Evolutionary conservation across 202 grass and related monocot genomes (phyloP), one percentile per base, ranked within the genome.

Genomic region (Carex sylvatica): DNA sequence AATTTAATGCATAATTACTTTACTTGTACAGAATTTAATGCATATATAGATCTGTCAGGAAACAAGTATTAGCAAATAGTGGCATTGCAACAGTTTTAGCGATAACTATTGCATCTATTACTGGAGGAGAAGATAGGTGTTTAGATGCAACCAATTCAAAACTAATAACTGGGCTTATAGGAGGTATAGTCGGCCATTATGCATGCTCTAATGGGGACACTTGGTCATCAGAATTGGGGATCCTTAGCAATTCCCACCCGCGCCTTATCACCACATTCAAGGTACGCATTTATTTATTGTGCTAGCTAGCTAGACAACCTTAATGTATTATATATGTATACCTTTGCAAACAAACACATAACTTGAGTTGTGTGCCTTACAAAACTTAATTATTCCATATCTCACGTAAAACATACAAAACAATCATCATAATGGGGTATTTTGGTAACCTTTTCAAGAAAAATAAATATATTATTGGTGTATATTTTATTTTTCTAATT

Each of bases 181-280:
- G 93, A 65, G 96, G 96, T 87, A 86, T 99, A 68, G 87, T 93
- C 14, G 91, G 96, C 42, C 93, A 99, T 84, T 95, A 95, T 90
- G 84, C 95, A 58, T 98, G 95, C 83, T 95, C 90, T 84, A 95
- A 93, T 90, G 95, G 95, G 71, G 95, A 98, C 85, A 98, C 92
- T 40, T 98, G 95, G 95, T 98, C 95, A 76, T 98, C 95, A 58
- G 89, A 95, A 73, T 88, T 98, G 67, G 95, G 91, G 54, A 88
- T 95, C 76, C 86, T 98, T 84, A 98, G 95, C 89, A 91, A 89
- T 86, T 83, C 84, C 19, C 90, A 98, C 54, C 91, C 92, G 12
- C 81, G 89, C 23, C 87, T 93, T 83, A 98, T 98, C 56, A 98
- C 89, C 47, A 95, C 87, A 65, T 89, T 99, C 58, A 99, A 95